phyloP scores from a whole-genome alignment of 768 basidiomycete species.

The Xerocomellus intermedius region DNA sequence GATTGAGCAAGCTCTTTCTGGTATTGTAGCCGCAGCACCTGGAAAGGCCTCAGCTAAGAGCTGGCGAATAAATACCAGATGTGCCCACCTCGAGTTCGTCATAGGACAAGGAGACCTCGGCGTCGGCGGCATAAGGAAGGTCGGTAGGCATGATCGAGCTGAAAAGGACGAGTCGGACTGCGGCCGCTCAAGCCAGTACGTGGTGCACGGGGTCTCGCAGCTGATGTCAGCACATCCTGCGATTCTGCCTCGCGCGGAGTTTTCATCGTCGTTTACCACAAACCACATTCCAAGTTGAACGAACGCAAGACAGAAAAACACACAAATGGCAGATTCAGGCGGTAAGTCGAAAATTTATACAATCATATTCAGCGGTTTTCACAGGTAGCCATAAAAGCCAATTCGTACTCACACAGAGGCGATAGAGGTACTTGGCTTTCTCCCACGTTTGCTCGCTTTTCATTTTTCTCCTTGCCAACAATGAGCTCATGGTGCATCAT shows the following conservation, averaged over 20 bases:
- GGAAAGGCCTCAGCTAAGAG: background rate
- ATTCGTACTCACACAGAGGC: conserved; percentile 32
- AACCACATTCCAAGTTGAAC: conserved; percentile 25
- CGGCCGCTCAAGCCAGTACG: background rate
- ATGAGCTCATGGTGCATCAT: conserved; percentile 64
- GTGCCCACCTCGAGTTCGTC: conserved; percentile 83
- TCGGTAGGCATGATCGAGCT: conserved; percentile 62
- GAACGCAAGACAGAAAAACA: conserved; percentile 16
- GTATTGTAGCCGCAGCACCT: conserved; percentile 88
- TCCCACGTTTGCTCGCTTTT: conserved; percentile 30
- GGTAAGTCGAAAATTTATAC: conserved; percentile 44
- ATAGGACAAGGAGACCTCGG: conserved; percentile 80
- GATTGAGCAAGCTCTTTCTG: conserved; percentile 80
- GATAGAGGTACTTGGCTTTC: conserved; percentile 35
- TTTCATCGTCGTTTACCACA: conserved; percentile 19
- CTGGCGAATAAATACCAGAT: background rate
- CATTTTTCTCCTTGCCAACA: conserved; percentile 43
- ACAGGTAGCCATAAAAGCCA: conserved; percentile 29
- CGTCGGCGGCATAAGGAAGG: conserved; percentile 94
- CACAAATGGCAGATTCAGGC: conserved; percentile 48
- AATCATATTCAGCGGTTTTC: conserved; percentile 21
- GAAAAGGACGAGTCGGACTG: conserved; percentile 14
- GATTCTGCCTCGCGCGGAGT: conserved; percentile 10
- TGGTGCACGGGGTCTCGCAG: conserved; percentile 22
- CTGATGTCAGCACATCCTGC: conserved; percentile 27